Conservation (phyloP, 2,329 filamentous ascomycete species). For the Xylariaceae sp. region DNA sequence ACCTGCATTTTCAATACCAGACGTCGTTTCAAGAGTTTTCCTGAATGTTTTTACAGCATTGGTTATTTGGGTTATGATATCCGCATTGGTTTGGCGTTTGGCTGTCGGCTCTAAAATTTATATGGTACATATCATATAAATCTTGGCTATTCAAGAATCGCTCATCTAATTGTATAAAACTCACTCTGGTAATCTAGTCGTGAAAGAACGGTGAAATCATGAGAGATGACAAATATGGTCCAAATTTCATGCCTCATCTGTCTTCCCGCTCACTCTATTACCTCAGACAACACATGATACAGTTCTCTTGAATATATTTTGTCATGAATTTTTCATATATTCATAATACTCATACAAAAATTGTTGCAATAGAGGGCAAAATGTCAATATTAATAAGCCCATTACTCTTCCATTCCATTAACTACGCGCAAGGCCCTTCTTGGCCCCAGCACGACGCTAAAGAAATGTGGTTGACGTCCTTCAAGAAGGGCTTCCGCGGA, state of each 20-base stretch:
- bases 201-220: no score
- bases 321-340: neutral
- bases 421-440: constrained; percentile 67
- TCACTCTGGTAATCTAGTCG: no score
- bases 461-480: constrained; percentile 65
- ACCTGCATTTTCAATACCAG: neutral
- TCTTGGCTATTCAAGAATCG: no score
- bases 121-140: no score
- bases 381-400: neutral
- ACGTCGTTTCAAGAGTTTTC: constrained; percentile 1
- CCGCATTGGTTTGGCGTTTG: constrained; percentile 20
- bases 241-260: no score
- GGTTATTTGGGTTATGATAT: constrained; percentile 6
- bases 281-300: neutral
- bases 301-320: neutral
- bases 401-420: constrained; percentile 46
- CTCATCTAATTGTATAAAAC: no score
- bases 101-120: neutral
- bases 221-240: neutral
- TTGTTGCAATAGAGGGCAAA: neutral
- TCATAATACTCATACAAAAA: neutral
- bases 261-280: neutral
- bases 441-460: constrained; percentile 66
- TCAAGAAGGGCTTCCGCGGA: constrained; percentile 38
- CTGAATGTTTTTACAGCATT: constrained; percentile 8